Conservation (phyloP, 345 rosid species). For the Brassica cretica region DNA sequence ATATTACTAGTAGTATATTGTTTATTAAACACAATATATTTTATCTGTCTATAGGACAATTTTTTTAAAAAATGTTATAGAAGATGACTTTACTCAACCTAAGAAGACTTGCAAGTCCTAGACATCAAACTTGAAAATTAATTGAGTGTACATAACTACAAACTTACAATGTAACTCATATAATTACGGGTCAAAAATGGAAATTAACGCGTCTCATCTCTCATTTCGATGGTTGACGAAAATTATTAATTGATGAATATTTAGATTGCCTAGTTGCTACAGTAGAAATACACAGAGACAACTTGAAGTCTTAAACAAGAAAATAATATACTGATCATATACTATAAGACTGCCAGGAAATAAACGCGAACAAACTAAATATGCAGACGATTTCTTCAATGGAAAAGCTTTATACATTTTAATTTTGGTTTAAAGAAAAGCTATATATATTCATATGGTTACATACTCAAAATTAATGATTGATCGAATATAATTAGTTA, state of each 20-base stretch:
- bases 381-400: neutral
- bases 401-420: neutral
- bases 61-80: neutral
- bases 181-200: neutral
- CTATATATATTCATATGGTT: neutral
- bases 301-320: neutral
- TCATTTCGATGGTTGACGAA: neutral
- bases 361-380: neutral
- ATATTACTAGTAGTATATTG: neutral
- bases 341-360: neutral
- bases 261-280: neutral
- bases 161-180: neutral
- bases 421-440: neutral
- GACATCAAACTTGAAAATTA: slow-evolving; percentile 3
- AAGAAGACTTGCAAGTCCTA: neutral
- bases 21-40: neutral
- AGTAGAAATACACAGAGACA: neutral
- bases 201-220: neutral
- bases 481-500: no score
- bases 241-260: neutral
- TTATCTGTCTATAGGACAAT: neutral
- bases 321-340: neutral
- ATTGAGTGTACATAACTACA: neutral
- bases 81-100: neutral
- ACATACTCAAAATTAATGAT: neutral